These are phyloP conservation scores for Miscanthus lutarioriparius DNA, from an alignment of 176 grass and related monocot species.

Conservation along the genomic window DNA sequence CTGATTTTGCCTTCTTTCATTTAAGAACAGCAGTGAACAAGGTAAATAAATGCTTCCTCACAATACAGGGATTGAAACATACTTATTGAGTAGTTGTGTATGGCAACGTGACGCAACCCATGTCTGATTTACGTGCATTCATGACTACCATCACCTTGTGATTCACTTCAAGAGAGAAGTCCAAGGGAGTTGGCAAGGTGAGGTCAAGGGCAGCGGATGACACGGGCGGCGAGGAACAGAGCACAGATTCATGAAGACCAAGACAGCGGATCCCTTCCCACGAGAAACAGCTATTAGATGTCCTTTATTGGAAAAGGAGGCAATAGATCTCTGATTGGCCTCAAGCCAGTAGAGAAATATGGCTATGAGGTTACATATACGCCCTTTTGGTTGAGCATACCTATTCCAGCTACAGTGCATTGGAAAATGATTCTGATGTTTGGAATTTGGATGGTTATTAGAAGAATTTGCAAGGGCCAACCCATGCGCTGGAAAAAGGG, in stretches of 20 bases:
- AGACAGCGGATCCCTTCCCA: not conserved
- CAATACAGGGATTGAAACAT: not conserved
- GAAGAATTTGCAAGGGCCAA: not conserved
- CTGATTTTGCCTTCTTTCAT: not conserved
- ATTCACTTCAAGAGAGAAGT: not conserved
- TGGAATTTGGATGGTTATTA: not conserved
- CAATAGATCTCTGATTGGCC: not conserved
- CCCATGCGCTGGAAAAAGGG: not conserved
- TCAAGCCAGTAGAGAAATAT: not conserved
- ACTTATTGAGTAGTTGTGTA: not conserved
- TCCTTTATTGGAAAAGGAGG: not conserved
- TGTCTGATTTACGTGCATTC: not conserved
- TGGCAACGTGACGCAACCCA: not conserved
- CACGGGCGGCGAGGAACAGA: not conserved
- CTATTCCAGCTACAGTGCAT: not conserved
- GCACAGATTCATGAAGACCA: not conserved
- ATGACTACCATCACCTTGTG: not conserved
- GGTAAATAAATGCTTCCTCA: not conserved
- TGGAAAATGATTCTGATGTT: not conserved
- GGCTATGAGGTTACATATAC: not conserved
- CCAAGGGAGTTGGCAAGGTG: not conserved
- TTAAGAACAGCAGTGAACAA: constrained; percentile 22
- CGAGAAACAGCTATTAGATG: not conserved
- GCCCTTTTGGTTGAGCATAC: not conserved
- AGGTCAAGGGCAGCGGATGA: not conserved